Conservation (phyloP, 768 basidiomycete genomes). For the Psilocybe tampanensis region DNA sequence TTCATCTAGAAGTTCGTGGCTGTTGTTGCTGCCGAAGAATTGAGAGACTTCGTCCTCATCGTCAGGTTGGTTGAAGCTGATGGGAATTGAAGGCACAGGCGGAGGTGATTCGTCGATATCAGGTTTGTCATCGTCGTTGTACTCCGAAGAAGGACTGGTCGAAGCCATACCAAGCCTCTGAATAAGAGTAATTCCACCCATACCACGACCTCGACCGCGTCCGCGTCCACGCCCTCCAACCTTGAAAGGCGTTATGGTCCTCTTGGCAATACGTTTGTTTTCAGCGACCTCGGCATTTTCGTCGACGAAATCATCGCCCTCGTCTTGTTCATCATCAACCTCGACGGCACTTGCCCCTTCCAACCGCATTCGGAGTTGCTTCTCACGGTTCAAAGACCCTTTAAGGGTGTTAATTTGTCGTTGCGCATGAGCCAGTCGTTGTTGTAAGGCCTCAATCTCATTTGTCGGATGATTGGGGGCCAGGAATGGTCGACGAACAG, state of each 20-base stretch:
- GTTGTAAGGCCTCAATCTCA: conserved; percentile 81
- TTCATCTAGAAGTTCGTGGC: conserved; percentile 29
- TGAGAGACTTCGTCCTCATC: conserved; percentile 40
- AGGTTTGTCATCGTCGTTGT: conserved; percentile 36
- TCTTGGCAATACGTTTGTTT: conserved; percentile 33
- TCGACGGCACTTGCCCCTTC: conserved; percentile 38
- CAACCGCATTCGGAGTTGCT: conserved; percentile 65
- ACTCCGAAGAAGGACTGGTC: conserved; percentile 52
- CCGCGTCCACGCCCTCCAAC: conserved; percentile 43
- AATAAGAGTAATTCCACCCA: conserved; percentile 57
- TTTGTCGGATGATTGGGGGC: conserved; percentile 75
- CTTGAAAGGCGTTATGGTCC: conserved; percentile 58
- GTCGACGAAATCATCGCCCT: conserved; percentile 39
- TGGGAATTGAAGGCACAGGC: conserved; percentile 44
- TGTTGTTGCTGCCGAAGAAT: conserved; percentile 32
- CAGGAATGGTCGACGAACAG: conserved; percentile 54
- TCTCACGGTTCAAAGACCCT: conserved; percentile 78
- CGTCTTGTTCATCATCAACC: conserved; percentile 44
- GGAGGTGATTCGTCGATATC: conserved; percentile 35
- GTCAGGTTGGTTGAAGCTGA: conserved; percentile 35
- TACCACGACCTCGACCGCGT: conserved; percentile 54
- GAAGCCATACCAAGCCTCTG: conserved; percentile 65
- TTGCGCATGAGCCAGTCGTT: conserved; percentile 84
- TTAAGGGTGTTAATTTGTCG: conserved; percentile 84
- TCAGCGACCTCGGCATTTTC: conserved; percentile 50